Conservation (phyloP, 352 stramenopile genomes). For the Phytophthora citricola region DNA sequence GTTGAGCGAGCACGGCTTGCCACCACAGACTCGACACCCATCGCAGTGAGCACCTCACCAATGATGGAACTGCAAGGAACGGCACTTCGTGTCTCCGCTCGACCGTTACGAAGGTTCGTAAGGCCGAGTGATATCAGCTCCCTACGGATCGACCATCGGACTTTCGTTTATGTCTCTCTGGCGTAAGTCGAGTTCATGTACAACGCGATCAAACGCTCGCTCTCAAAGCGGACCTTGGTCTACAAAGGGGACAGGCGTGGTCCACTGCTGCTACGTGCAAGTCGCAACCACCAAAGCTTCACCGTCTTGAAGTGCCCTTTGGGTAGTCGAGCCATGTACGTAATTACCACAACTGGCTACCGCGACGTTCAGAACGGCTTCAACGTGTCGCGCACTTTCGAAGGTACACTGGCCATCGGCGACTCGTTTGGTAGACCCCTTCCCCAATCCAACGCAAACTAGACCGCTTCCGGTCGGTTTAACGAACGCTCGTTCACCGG, state of each 20-base stretch:
- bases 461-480: conserved; percentile 8
- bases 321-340: conserved; percentile 24
- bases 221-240: conserved; percentile 4
- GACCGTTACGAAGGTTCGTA: no score
- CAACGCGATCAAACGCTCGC: conserved; percentile 14
- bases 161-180: no score
- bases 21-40: no score
- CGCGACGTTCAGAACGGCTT: conserved; percentile 9
- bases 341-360: conserved; percentile 19
- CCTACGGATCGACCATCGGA: no score
- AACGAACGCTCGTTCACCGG: conserved; percentile 8
- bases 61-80: no score
- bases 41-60: no score
- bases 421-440: conserved; percentile 13
- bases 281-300: conserved; percentile 14
- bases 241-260: conserved; percentile 18
- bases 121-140: no score
- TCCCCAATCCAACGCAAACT: conserved; percentile 18
- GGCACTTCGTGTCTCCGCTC: no score
- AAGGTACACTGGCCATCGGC: conserved; percentile 2
- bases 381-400: conserved; percentile 21
- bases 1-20: no score
- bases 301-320: conserved; percentile 32
- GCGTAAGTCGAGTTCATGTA: background rate
- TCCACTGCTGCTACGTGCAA: background rate